Percentiles rank a stretch among this genome's conserved stretches.
These are phyloP conservation scores for Danielozyma ontarioensis DNA, from an alignment of 805 yeast genomes.

Conservation along the genomic window DNA sequence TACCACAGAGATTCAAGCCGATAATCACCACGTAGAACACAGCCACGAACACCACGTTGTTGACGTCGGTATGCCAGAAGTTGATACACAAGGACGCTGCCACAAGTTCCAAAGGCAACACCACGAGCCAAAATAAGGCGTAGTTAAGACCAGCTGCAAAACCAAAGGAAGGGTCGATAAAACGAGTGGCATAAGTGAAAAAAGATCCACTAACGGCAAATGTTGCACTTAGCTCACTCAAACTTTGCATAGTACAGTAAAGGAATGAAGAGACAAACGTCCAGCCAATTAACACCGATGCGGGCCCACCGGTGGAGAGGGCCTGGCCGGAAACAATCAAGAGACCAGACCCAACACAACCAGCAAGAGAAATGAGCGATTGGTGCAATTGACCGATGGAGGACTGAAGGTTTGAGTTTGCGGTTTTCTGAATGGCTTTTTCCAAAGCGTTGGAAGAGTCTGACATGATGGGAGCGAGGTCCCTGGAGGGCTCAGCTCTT, in stretches of 20 bases:
- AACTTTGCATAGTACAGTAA: conserved; percentile 40
- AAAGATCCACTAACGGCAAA: conserved; percentile 38
- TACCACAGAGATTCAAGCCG: conserved; percentile 29
- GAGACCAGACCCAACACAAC: conserved; percentile 39
- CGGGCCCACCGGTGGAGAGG: conserved; percentile 30
- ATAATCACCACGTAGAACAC: conserved; percentile 33
- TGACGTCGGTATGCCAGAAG: conserved; percentile 35
- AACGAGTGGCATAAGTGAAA: conserved; percentile 35
- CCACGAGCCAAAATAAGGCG: conserved; percentile 40
- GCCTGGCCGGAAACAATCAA: conserved; percentile 37
- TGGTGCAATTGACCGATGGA: conserved; percentile 9
- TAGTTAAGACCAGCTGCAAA: conserved; percentile 44
- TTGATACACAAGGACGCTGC: conserved; percentile 37
- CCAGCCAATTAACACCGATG: conserved; percentile 33
- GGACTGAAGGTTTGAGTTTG: conserved; percentile 9
- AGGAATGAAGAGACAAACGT: conserved; percentile 34
- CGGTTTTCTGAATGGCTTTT: conserved; percentile 4
- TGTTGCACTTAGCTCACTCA: conserved; percentile 34
- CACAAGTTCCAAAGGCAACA: conserved; percentile 38
- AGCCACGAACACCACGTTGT: conserved; percentile 38
- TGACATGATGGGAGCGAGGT: neutral
- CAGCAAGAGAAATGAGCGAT: conserved; percentile 31
- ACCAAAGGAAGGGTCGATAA: conserved; percentile 41
- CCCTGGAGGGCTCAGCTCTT: conserved; percentile 13
- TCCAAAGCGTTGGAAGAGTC: conserved; percentile 3